Evolutionary conservation across 1,284 basidiomycete species (phyloP), one percentile per base, ranked within the genome.

Genomic region (Earliella scabrosa): DNA sequence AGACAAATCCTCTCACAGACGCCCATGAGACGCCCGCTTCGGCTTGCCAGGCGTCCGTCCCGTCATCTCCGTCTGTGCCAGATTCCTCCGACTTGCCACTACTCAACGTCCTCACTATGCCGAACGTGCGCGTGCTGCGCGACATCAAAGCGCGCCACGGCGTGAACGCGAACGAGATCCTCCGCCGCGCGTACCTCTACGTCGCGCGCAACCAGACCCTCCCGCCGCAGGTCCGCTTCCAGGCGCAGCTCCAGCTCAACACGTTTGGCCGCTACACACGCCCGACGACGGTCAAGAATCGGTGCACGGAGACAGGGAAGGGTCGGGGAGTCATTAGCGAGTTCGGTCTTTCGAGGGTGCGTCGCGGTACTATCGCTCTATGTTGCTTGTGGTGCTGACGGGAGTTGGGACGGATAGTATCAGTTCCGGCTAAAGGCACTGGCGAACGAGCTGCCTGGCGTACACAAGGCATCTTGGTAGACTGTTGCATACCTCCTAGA

Each of bases 191-290:
- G 0, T 95, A 95, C 73, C 86, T 97, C 56, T 93, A 87, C 73
- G 89, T 97, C 62, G 93, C 95, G 20, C 85, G 95, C 62, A 97
- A 97, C 75, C 87, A 93, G 68, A 84, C 86, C 0, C 76, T 97
- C 11, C 87, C 94, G 7, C 78, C 90, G 4, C 88, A 93, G 68
- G 84, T 97, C 51, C 90, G 97, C 57, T 94, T 97, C 74, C 93
- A 96, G 68, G 96, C 97, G n/a, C 96, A 98, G 73, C 79, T 98
- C 56, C 93, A 97, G 69, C 82, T 98, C 52, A 97, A 96, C 74
- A 85, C 87, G 20, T 93, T 97, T 67, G 88, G 85, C 56, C 83
- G 85, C 46, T 92, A 93, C 72, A 89, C 92, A 9, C 85, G 92
- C 34, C 91, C 92, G 20, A 87, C 86, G 8, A 88, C 86, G 2